Evolutionary conservation across 2,329 filamentous ascomycete genomes (phyloP).

Genomic region (Rachicladosporium sp.): DNA sequence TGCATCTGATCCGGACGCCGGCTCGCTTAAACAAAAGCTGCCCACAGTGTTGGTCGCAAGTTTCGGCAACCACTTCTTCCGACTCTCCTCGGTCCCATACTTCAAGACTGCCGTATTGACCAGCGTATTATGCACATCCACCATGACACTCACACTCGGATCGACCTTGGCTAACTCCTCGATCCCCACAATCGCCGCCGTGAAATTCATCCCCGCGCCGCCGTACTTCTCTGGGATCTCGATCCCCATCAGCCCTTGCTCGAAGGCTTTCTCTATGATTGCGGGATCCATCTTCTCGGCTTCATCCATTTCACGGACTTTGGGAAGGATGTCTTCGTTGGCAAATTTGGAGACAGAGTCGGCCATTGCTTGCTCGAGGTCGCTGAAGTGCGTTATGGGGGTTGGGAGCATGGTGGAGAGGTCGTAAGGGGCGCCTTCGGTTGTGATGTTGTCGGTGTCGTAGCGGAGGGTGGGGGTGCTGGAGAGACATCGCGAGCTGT

Average conservation of each 20-base stretch:
- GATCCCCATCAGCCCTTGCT: conserved; percentile 93
- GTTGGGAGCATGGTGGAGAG: conserved; percentile 73
- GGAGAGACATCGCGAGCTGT: conserved; percentile 22
- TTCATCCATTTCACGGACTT: conserved; percentile 95
- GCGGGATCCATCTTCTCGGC: conserved; percentile 81
- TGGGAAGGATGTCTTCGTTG: conserved; percentile 74
- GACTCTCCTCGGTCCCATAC: conserved; percentile 62
- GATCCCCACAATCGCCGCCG: conserved; percentile 86
- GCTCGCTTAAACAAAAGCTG: conserved; percentile 20
- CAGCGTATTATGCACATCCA: conserved; percentile 95
- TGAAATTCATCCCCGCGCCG: conserved; percentile 98
- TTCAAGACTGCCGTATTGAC: conserved; percentile 89
- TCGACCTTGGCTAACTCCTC: conserved; percentile 92
- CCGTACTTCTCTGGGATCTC: conserved; percentile 97
- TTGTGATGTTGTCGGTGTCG: conserved; percentile 19
- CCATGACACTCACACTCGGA: conserved; percentile 86
- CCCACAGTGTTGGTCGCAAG: conserved; percentile 80
- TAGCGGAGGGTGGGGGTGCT: conserved; percentile 27
- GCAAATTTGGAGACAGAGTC: conserved; percentile 88
- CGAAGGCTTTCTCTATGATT: conserved; percentile 85
- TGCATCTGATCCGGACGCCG: conserved; percentile 79
- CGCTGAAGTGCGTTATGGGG: conserved; percentile 83
- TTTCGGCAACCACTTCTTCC: conserved; percentile 80
- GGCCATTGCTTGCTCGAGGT: conserved; percentile 78
- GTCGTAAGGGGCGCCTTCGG: conserved; percentile 33